Evolutionary conservation across 78 protist species (phyloP).

Genomic region (Dictyostelium capitatum): DNA sequence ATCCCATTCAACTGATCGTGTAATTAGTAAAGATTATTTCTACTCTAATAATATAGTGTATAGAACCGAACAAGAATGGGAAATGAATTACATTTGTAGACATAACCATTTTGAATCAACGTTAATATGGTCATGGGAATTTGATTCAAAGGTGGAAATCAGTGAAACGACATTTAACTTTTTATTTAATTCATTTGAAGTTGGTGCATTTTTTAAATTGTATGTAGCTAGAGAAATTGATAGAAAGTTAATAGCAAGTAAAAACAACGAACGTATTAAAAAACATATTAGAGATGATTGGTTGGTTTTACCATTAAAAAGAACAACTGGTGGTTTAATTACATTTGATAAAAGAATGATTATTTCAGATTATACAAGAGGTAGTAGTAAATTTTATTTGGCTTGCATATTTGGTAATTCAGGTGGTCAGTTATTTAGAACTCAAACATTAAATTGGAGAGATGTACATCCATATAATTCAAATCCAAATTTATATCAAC

Average conservation of each 20-base stretch:
- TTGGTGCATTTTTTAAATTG: not conserved
- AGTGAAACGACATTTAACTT: not conserved
- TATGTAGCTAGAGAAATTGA: not conserved
- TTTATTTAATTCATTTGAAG: not conserved
- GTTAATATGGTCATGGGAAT: conserved; percentile 4
- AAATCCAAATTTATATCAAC: too few species aligned
- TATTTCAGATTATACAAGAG: not conserved
- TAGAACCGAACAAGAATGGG: not conserved
- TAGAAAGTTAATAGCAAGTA: not conserved
- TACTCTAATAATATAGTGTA: not conserved
- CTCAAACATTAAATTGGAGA: too few species aligned
- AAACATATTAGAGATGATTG: not conserved
- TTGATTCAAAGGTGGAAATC: not conserved
- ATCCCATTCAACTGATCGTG: too few species aligned
- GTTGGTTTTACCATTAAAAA: not conserved
- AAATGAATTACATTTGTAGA: conserved; percentile 11
- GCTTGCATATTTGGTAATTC: not conserved
- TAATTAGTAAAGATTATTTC: not conserved
- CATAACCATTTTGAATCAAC: not conserved
- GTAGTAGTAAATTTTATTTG: not conserved
- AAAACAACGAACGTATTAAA: not conserved
- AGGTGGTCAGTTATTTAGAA: too few species aligned
- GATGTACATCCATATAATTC: too few species aligned
- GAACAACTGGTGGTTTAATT: not conserved
- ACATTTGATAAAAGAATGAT: not conserved